phyloP scores from a whole-genome alignment of 192 early-diverging fungal species.

The Coemansia sp. region DNA sequence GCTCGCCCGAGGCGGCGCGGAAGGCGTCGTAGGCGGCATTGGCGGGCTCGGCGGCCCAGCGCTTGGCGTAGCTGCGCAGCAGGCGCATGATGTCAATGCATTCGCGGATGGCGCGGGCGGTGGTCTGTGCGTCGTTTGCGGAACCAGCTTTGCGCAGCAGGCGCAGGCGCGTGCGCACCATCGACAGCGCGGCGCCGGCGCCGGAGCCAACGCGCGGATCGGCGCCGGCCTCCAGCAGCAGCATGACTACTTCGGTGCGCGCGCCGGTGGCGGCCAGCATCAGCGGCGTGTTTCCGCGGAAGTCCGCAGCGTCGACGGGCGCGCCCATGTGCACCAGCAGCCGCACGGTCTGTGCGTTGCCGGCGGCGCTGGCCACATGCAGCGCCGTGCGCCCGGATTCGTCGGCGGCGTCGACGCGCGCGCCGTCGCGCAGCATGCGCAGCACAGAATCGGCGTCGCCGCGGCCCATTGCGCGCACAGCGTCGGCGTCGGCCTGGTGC shows the following conservation, averaged over 20 bases:
- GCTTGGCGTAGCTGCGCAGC: slow-evolving; percentile 7
- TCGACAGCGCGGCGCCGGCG: slow-evolving; percentile 25
- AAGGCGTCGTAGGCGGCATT: slow-evolving; percentile 4
- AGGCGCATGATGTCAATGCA: slow-evolving; percentile 35
- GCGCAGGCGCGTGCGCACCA: slow-evolving; percentile 40
- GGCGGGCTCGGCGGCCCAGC: background rate
- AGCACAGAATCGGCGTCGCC: slow-evolving; percentile 24
- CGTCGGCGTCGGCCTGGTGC: slow-evolving; percentile 12
- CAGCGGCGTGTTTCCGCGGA: slow-evolving; percentile 46
- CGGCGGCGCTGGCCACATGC: slow-evolving; percentile 32
- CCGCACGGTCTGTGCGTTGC: slow-evolving; percentile 22
- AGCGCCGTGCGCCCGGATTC: slow-evolving; percentile 34
- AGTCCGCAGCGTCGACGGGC: slow-evolving; percentile 22
- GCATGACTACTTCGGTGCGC: slow-evolving; percentile 19
- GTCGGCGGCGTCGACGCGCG: slow-evolving; percentile 16
- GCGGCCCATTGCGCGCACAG: slow-evolving; percentile 24
- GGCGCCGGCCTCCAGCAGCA: slow-evolving; percentile 35
- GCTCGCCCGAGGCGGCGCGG: background rate
- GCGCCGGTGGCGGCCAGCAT: slow-evolving; percentile 37
- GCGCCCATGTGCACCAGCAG: slow-evolving; percentile 43
- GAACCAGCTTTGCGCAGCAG: slow-evolving; percentile 31
- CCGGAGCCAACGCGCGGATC: slow-evolving; percentile 38
- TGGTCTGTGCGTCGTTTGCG: no score
- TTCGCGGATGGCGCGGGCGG: slow-evolving; percentile 24
- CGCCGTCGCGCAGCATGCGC: slow-evolving; percentile 16